Percentiles rank a stretch among this genome's conserved stretches.
Evolutionary conservation across 305 asterid species (phyloP).

Genomic region (Striga hermonthica): DNA sequence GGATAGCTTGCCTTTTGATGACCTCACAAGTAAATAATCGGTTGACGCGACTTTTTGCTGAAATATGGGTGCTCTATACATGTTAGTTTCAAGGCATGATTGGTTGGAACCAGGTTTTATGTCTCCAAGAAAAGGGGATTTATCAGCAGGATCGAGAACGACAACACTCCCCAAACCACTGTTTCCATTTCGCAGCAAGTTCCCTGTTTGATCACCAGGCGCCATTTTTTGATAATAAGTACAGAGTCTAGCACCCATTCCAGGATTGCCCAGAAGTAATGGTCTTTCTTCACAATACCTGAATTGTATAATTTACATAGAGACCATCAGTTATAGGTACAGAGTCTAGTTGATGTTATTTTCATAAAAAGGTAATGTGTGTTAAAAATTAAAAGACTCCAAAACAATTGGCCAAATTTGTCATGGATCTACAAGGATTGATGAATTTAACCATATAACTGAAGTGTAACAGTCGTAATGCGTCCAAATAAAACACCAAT

Average conservation of each 20-base stretch:
- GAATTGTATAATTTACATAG: conserved; percentile 31
- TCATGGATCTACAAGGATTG: background rate
- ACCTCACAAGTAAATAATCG: conserved; percentile 93
- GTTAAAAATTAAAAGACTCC: conserved; percentile 3
- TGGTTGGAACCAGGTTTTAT: conserved; percentile 88
- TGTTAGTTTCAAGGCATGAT: conserved; percentile 92
- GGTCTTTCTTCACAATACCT: conserved; percentile 99
- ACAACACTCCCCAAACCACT: conserved; percentile 80
- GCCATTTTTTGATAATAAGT: conserved; percentile 87
- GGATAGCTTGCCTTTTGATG: conserved; percentile 98
- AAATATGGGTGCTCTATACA: conserved; percentile 95
- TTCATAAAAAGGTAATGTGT: background rate
- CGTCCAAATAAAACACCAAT: background rate
- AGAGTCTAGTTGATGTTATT: conserved; percentile 21
- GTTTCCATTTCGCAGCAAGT: conserved; percentile 65
- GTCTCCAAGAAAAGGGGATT: conserved; percentile 99
- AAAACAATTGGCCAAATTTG: conserved; percentile 9
- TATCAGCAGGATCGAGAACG: conserved; percentile 90
- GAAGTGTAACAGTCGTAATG: background rate
- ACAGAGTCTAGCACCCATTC: conserved; percentile 98
- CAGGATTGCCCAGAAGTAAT: conserved; percentile 90
- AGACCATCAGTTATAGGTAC: conserved; percentile 29
- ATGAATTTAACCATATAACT: conserved; percentile 1
- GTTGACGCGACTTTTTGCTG: conserved; percentile 85
- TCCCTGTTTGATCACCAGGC: conserved; percentile 75